Evolutionary conservation across 768 basidiomycete species (phyloP), one percentile per base, ranked within the genome.

Genomic region (Auricularia sp.): DNA sequence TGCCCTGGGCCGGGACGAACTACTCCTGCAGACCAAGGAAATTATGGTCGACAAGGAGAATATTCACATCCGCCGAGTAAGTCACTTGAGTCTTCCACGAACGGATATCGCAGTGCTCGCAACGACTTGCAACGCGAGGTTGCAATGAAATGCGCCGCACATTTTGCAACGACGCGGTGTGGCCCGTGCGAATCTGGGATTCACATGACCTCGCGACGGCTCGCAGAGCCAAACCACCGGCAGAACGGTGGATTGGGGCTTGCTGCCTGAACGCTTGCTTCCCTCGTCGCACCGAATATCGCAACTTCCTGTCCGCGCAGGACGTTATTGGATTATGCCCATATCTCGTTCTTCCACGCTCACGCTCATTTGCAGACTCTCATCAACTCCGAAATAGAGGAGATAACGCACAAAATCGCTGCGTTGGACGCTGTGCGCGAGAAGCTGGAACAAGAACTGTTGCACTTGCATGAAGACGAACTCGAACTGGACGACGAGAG

Each of bases 401-500:
- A 98, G 73, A 90, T 99, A 24, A 88, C 91, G 33, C 81, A 84
- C 68, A 98, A 97, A 80, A 98, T 98, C 61, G 85, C 87, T 62
- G 85, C 88, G 3, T 77, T 98, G 42, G 92, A 95, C 69, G 81
- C 77, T 16, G 91, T 98, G 64, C 81, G 94, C 63, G 80, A 83
- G 8, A 88, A 88, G 68, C 79, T 98, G 33, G 91, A 94, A 71
- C 81, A 86, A 54, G 88, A 92, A 71, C 79, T 99, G 6, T 77
- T 98, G 37, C 90, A 85, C 72, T 73, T 98, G 58, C 91, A 95
- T 65, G 96, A 99, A 73, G 96, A 98, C 69, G 95, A 97, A 67
- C 79, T 99, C 29, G 96, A 98, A 71, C 78, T 99, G n/a, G 93
- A 97, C 70, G 96, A 97, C 66, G 96, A 99, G 77, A 75, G 94